Conservation (phyloP, 2,329 filamentous ascomycete genomes). For the Polychaeton citri region DNA sequence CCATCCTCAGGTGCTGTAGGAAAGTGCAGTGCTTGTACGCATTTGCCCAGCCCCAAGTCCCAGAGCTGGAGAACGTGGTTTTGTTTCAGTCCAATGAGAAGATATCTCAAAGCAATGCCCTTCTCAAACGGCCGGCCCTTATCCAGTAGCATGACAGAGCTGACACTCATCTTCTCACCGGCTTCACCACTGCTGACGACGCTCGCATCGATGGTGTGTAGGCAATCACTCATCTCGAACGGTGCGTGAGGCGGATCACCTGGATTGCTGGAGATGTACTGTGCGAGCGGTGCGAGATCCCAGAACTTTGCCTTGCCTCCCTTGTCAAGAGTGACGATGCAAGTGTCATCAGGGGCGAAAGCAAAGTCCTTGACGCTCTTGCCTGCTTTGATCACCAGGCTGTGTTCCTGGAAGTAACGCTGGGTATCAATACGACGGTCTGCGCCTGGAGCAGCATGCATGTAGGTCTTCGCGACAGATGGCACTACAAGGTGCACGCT, state of each 20-base stretch:
- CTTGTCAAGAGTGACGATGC: conserved; percentile 92
- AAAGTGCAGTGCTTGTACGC: conserved; percentile 92
- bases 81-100: conserved; percentile 96
- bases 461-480: conserved; percentile 37
- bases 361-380: conserved; percentile 98
- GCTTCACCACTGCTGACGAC: conserved; percentile 14
- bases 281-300: conserved; percentile 45
- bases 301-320: conserved; percentile 94
- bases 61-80: conserved; percentile 97
- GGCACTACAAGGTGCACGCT: conserved; percentile 79
- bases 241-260: neutral
- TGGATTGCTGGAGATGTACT: conserved; percentile 33
- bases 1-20: conserved; percentile 61
- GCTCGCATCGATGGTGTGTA: conserved; percentile 68
- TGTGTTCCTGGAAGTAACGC: conserved; percentile 72
- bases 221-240: conserved; percentile 64
- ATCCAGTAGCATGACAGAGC: conserved; percentile 88
- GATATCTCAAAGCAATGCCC: conserved; percentile 78
- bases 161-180: conserved; percentile 72
- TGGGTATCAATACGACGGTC: conserved; percentile 63
- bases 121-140: conserved; percentile 90
- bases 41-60: conserved; percentile 90
- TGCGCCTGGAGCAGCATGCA: conserved; percentile 38
- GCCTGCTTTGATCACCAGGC: conserved; percentile 86
- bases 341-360: conserved; percentile 91